Base-by-base conservation (phyloP, 352 stramenopile species). In the Phytophthora europaea region DNA sequence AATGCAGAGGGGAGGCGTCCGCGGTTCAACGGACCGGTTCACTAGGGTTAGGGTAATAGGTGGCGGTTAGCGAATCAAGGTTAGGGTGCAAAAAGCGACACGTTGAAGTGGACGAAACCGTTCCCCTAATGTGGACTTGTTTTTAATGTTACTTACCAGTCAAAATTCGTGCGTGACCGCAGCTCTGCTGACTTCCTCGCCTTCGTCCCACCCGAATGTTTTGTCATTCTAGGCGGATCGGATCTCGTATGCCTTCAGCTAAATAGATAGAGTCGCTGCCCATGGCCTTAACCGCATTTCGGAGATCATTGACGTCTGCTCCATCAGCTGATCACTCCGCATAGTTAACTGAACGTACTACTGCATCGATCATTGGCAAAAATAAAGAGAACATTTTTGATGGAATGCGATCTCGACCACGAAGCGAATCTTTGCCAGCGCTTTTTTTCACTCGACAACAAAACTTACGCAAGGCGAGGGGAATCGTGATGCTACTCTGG, bases 11-110 rank as follows among this genome's bases (percentile, higher is more conserved):
- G 6, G n/a, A n/a, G n/a, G n/a, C n/a, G 71, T 78, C 50, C 71
- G 15, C 66, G 67, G 59, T 67, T 75, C 50, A 59, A 6, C n/a
- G 55, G 62, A 76, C 69, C 69, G 69, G 69, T 67, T 57, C 65
- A 18, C 7, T 16, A 20, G 1, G 48, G 50, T 1, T 72, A 67
- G 63, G 63, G 53, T 5, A n/a, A n/a, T 45, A 8, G 5, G 4
- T n/a, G 13, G 16, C 36, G 36, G 36, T 45, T 45, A 45, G 36
- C 12, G 13, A n/a, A 45, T 43, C 36, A 43, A 28, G 9, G 36
- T 43, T 15, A 15, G 10, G 10, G 9, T 15, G 4, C 36, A 43
- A 43, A 40, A 18, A 18, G 36, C 36, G 26, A 3, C 26, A 28
- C 26, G 4, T 28, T 28, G 48, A 31, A 31, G 20, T 31, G 48